These are phyloP conservation scores for Smithsoniella earleae DNA, from an alignment of 163 green algal genomes.

Conservation along the genomic window DNA sequence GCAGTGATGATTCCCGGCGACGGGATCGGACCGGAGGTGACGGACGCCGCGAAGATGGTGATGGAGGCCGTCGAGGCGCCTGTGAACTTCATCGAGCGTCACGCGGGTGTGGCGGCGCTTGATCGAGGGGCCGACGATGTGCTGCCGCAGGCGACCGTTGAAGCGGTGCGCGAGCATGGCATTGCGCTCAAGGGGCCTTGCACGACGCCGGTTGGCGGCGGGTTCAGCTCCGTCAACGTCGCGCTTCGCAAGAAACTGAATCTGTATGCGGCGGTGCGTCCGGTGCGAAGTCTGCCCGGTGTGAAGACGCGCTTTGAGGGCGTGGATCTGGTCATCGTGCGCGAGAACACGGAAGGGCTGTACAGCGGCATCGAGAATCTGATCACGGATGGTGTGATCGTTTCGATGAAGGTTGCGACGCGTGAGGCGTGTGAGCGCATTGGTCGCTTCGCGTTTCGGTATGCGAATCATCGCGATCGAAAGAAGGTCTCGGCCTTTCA, in stretches of 20 bases:
- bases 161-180: constrained; percentile 81
- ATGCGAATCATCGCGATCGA: constrained; percentile 68
- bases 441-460: constrained; percentile 91
- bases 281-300: constrained; percentile 84
- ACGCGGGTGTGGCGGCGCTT: constrained; percentile 73
- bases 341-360: constrained; percentile 92
- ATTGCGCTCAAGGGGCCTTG: constrained; percentile 89
- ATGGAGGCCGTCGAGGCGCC: constrained; percentile 60
- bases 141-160: constrained; percentile 80
- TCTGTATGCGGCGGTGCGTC: constrained; percentile 91
- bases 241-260: constrained; percentile 92
- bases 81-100: constrained; percentile 84
- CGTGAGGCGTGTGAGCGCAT: constrained; percentile 73
- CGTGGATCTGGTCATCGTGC: constrained; percentile 87
- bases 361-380: constrained; percentile 91
- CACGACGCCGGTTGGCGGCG: constrained; percentile 93
- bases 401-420: constrained; percentile 81
- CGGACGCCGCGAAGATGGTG: constrained; percentile 65
- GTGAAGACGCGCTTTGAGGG: constrained; percentile 90
- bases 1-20: constrained; percentile 5
- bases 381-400: constrained; percentile 85
- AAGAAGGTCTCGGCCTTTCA: constrained; percentile 62
- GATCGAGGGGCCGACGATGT: constrained; percentile 81
- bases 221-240: constrained; percentile 88
- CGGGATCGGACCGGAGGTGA: constrained; percentile 90